phyloP scores from a whole-genome alignment of 1,284 basidiomycete species.

The Trametes pubescens region DNA sequence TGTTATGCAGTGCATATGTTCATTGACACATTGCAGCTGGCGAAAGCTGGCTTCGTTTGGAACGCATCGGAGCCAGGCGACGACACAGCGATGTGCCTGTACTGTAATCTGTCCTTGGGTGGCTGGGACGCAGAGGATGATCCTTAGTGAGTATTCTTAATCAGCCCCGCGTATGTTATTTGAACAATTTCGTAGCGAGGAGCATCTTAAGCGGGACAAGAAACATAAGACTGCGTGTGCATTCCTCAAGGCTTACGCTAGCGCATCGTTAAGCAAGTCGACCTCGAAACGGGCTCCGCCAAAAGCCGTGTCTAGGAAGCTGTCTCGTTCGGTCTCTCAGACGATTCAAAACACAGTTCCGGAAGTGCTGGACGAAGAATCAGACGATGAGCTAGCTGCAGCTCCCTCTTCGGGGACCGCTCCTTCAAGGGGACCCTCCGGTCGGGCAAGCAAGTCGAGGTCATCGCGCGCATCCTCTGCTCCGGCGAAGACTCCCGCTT shows the following conservation, averaged over 20 bases:
- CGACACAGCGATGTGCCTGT: conserved; percentile 81
- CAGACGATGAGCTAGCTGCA: conserved; percentile 37
- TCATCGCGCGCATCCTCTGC: conserved; percentile 30
- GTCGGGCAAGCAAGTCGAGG: conserved; percentile 33
- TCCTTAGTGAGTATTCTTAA: conserved; percentile 65
- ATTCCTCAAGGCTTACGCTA: conserved; percentile 52
- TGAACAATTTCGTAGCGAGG: conserved; percentile 53
- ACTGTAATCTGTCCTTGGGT: conserved; percentile 76
- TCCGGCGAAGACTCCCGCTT: conserved; percentile 36
- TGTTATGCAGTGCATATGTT: conserved; percentile 9
- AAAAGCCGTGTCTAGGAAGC: conserved; percentile 29
- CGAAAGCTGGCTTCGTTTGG: conserved; percentile 83
- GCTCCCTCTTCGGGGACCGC: conserved; percentile 19
- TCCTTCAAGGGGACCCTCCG: conserved; percentile 17
- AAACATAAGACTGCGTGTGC: conserved; percentile 57
- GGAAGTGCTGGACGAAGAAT: conserved; percentile 21
- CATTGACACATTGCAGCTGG: conserved; percentile 62
- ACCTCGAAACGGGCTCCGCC: conserved; percentile 34
- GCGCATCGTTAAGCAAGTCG: conserved; percentile 27
- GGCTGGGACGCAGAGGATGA: conserved; percentile 87
- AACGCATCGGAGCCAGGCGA: conserved; percentile 69
- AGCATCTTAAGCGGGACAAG: conserved; percentile 66
- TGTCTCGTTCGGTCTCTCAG: conserved; percentile 35
- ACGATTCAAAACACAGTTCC: conserved; percentile 16
- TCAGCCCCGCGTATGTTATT: conserved; percentile 15